phyloP scores from a whole-genome alignment of 192 early-diverging fungal genomes.

The Umbelopsis ramanniana region DNA sequence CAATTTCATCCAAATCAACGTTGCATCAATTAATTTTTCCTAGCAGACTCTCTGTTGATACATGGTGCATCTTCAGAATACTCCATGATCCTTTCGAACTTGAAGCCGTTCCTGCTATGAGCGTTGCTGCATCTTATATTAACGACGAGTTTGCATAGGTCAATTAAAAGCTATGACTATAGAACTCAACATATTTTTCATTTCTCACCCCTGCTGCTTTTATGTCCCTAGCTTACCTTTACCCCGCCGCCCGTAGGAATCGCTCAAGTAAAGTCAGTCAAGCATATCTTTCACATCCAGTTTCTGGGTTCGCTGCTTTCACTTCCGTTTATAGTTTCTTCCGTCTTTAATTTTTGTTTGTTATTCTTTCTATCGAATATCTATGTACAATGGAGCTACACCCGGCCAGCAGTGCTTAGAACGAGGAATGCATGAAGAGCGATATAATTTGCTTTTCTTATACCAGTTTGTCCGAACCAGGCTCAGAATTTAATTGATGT shows the following conservation, averaged over 20 bases:
- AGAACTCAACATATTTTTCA: neutral
- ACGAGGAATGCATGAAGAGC: neutral
- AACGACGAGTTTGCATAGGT: too few species aligned
- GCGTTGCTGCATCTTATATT: too few species aligned
- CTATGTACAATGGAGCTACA: neutral
- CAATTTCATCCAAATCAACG: too few species aligned
- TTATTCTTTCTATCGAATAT: neutral
- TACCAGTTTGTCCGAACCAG: neutral
- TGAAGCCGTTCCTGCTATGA: too few species aligned
- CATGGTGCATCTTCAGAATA: too few species aligned
- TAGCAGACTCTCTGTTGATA: too few species aligned
- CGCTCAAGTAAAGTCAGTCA: neutral
- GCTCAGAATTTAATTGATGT: constrained; percentile 3
- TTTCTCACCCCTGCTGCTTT: constrained; percentile 1
- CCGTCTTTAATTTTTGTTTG: neutral
- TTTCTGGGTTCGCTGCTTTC: neutral
- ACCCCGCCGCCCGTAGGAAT: neutral
- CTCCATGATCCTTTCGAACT: too few species aligned
- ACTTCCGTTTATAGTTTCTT: neutral
- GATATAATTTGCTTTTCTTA: neutral
- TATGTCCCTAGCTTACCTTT: neutral
- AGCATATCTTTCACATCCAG: neutral
- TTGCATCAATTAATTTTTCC: too few species aligned
- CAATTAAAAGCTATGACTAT: too few species aligned
- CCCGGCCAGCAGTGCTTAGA: neutral